Evolutionary conservation across 192 early-diverging fungal species (phyloP).

Genomic region (Rhizophagus sp.): DNA sequence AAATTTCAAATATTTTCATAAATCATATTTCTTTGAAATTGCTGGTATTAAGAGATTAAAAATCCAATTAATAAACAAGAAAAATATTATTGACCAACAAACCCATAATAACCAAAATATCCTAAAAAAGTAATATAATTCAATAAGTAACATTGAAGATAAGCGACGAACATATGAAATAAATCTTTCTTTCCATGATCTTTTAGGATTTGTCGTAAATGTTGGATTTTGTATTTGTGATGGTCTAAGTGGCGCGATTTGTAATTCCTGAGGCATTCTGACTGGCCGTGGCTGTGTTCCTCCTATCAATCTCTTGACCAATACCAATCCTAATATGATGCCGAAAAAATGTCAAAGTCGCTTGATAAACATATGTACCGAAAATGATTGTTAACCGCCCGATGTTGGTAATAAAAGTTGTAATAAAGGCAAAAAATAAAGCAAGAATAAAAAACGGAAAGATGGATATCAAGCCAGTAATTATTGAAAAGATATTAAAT

Average conservation of each 20-base stretch:
- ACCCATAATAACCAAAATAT: background rate
- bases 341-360: background rate
- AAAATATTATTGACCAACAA: background rate
- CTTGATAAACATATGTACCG: background rate
- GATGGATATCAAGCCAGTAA: background rate
- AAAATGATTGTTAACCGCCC: background rate
- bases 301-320: background rate
- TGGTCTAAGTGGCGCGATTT: too few species aligned
- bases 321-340: background rate
- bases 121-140: background rate
- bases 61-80: background rate
- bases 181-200: too few species aligned
- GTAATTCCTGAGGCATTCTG: background rate
- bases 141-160: background rate
- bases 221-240: background rate
- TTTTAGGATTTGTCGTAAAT: background rate
- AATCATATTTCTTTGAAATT: background rate
- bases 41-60: background rate
- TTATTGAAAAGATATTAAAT: background rate
- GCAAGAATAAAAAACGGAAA: background rate
- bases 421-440: background rate
- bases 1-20: too few species aligned
- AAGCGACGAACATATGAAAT: background rate
- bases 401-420: background rate
- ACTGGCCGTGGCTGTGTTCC: background rate